Conservation (phyloP, 2,329 filamentous ascomycete species). For the Colletotrichum sp. region DNA sequence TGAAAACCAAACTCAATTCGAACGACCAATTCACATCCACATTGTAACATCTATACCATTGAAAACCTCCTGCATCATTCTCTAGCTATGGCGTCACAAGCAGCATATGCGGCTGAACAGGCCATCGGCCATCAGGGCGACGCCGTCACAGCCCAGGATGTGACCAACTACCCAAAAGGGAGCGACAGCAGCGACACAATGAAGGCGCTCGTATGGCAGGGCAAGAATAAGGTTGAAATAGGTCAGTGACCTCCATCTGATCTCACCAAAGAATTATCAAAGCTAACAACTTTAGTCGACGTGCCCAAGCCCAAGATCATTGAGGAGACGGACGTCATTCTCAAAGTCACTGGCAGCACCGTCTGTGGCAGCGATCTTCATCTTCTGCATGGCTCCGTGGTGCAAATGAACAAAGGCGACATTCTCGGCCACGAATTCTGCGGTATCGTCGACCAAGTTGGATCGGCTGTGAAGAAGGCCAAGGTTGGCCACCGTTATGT, state of each 20-base stretch:
- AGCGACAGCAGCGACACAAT: slow-evolving; percentile 66
- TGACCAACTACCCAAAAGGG: slow-evolving; percentile 60
- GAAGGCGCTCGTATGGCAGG: slow-evolving; percentile 83
- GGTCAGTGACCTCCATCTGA: slow-evolving; percentile 37
- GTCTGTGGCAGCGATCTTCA: slow-evolving; percentile 66
- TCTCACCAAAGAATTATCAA: background rate
- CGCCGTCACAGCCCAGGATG: slow-evolving; percentile 70
- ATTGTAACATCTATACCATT: background rate
- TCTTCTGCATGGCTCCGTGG: slow-evolving; percentile 58
- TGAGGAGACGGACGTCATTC: slow-evolving; percentile 77
- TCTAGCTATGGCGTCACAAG: slow-evolving; percentile 62
- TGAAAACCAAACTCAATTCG: background rate
- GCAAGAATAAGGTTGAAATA: slow-evolving; percentile 79
- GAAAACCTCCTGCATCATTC: background rate
- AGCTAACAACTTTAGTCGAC: slow-evolving; percentile 48
- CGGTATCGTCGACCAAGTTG: slow-evolving; percentile 60
- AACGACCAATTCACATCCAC: background rate
- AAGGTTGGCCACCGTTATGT: slow-evolving; percentile 74
- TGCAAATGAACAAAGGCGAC: slow-evolving; percentile 67
- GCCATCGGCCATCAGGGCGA: slow-evolving; percentile 71
- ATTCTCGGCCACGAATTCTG: slow-evolving; percentile 71
- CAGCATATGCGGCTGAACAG: slow-evolving; percentile 71
- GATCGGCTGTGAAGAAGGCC: slow-evolving; percentile 57
- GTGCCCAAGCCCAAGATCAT: slow-evolving; percentile 74
- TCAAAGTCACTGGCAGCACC: slow-evolving; percentile 73